Evolutionary conservation across 345 rosid genomes (phyloP), one percentile per base, ranked within the genome.

Genomic region (Turritis glabra): DNA sequence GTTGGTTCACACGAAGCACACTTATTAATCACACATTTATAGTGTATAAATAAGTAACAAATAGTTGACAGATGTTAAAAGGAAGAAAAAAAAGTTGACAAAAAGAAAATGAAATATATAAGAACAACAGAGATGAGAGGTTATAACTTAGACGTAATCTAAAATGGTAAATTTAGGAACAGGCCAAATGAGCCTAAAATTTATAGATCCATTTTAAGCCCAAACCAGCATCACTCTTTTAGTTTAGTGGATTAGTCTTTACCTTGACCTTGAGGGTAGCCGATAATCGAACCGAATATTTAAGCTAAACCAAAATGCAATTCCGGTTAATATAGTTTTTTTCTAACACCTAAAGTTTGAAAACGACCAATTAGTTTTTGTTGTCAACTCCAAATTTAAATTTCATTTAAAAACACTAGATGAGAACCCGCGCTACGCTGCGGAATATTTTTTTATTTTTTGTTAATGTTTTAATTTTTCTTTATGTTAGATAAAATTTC

Each of bases 11-110:
- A 74, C 66, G 78, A 47, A 33, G 22, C 14, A 35, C 43, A 57
- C 51, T 65, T 74, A 46, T 47, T 2, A 5, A 54, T 66, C 78
- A 56, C 67, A 74, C 33, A 55, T 30, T 40, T 43, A 21, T 55
- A 55, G 26, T 44, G 12, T 43, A 43, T 44, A 30, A 30, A 11
- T 41, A 43, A 22, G 4, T 41, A 15, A 22, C 43, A 9, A 27
- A 13, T 19, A 48, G n/a, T 22, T 32, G 18, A 38, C 25, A 38
- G 14, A 40, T 40, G 44, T 14, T 40, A 4, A 40, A 40, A 44
- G 4, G 3, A 14, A 41, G 13, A 40, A 15, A 15, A 15, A 40
- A 4, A 38, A 40, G 17, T 13, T 13, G 17, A 40, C 44, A 10
- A 44, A 25, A 9, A 17, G n/a, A 11, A 3, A 7, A 17, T 5